Conservation (phyloP, 2,329 filamentous ascomycete genomes). For the Biscogniauxia mediterranea region DNA sequence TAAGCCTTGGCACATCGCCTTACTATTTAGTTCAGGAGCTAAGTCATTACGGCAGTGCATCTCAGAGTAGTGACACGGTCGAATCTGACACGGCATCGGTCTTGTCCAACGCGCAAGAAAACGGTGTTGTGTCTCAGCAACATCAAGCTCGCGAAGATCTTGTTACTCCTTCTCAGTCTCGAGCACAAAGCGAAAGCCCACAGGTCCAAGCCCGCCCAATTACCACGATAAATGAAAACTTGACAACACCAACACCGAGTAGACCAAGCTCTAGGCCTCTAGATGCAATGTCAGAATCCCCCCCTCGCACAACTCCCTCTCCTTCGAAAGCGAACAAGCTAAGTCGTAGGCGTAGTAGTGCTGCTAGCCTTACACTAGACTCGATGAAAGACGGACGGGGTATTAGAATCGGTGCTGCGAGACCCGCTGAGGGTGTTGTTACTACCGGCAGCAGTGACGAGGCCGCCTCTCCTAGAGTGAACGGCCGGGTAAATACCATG, state of each 20-base stretch:
- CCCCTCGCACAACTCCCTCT: constrained; percentile 13
- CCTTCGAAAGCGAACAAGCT: constrained; percentile 16
- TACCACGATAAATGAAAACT: constrained; percentile 20
- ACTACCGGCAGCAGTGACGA: constrained; percentile 32
- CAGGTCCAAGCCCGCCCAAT: constrained; percentile 17
- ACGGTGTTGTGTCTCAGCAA: constrained; percentile 11
- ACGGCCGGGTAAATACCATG: neutral
- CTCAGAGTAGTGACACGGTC: constrained; percentile 27
- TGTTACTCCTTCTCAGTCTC: constrained; percentile 7
- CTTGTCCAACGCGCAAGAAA: constrained; percentile 26
- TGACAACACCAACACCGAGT: constrained; percentile 14
- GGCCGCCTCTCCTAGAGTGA: constrained; percentile 2
- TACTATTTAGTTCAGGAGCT: constrained; percentile 4
- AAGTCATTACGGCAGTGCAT: constrained; percentile 17
- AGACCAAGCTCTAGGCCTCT: constrained; percentile 9
- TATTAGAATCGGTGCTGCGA: constrained; percentile 41
- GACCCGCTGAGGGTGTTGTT: constrained; percentile 35
- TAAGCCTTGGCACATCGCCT: constrained; percentile 18
- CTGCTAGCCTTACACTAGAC: constrained; percentile 40
- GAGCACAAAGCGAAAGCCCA: constrained; percentile 10
- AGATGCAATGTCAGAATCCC: constrained; percentile 17
- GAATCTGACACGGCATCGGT: constrained; percentile 31
- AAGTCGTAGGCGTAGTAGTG: constrained; percentile 27
- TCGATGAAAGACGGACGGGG: constrained; percentile 38
- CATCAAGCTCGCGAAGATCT: constrained; percentile 29